phyloP scores from a whole-genome alignment of 148 eudicot genomes.

The Euryodendron excelsum region DNA sequence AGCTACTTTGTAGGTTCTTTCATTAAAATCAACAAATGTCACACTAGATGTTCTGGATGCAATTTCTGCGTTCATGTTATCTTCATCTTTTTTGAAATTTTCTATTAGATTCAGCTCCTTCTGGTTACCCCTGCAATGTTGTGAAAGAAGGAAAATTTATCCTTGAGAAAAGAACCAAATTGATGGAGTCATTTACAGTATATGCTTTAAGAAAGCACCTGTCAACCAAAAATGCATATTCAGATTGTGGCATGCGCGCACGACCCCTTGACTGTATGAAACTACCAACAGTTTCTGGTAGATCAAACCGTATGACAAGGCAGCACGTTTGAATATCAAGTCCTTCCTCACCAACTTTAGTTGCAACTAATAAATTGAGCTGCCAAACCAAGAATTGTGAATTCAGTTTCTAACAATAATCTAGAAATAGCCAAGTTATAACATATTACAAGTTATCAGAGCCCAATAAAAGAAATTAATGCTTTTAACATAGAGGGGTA shows the following conservation, averaged over 20 bases:
- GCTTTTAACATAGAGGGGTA: not conserved
- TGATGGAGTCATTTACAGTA: conserved; percentile 12
- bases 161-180: conserved; percentile 5
- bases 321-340: conserved; percentile 99
- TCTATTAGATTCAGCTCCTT: conserved; percentile 62
- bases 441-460: conserved; percentile 6
- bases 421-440: not conserved
- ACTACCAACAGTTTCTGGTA: conserved; percentile 93
- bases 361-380: conserved; percentile 91
- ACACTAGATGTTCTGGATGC: conserved; percentile 38
- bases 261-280: conserved; percentile 98
- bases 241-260: conserved; percentile 94
- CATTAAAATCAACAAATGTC: conserved; percentile 35
- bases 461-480: not conserved
- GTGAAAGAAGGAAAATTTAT: conserved; percentile 4
- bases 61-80: conserved; percentile 76
- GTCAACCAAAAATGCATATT: conserved; percentile 89
- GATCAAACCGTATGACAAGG: conserved; percentile 94
- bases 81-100: conserved; percentile 60
- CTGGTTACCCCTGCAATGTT: conserved; percentile 56
- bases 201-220: conserved; percentile 41
- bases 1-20: conserved; percentile 63
- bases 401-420: not conserved
- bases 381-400: conserved; percentile 38
- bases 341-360: conserved; percentile 99